These are phyloP conservation scores for Diaporthe australafricana DNA, from an alignment of 2,329 filamentous ascomycete genomes.

Conservation along the genomic window DNA sequence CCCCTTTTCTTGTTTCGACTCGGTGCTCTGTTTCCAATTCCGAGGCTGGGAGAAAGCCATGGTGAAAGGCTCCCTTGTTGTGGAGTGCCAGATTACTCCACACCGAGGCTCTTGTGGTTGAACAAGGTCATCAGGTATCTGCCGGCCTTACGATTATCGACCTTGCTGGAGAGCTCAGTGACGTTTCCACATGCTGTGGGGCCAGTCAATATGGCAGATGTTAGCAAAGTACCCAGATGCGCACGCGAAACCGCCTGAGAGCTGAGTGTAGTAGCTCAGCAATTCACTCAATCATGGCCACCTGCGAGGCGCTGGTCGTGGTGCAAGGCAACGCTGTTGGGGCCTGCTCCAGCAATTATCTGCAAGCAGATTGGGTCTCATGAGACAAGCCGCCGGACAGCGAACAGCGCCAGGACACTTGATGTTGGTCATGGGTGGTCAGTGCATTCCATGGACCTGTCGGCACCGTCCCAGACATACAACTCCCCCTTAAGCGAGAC, in stretches of 20 bases:
- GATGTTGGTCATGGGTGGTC: not conserved
- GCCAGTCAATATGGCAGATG: not conserved
- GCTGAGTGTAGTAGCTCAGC: not conserved
- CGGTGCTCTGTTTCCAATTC: not conserved
- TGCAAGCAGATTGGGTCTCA: slow-evolving; percentile 1
- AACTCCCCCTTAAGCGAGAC: slow-evolving; percentile 19
- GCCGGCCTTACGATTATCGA: not conserved
- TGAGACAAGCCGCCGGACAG: slow-evolving; percentile 16
- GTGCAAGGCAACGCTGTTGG: not conserved
- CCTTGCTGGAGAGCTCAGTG: not conserved
- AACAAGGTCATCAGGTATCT: not conserved
- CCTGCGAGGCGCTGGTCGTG: not conserved
- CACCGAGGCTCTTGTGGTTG: not conserved
- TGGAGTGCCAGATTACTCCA: not conserved
- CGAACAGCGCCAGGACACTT: slow-evolving; percentile 1
- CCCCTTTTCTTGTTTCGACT: not conserved
- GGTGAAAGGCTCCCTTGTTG: not conserved
- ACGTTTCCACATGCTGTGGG: not conserved
- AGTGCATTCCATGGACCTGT: not conserved
- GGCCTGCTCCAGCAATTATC: not conserved
- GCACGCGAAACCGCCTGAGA: not conserved
- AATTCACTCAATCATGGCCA: not conserved
- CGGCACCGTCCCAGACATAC: not conserved
- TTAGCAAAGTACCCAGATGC: not conserved
- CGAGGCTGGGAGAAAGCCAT: not conserved